Base-by-base conservation (phyloP, 495 filamentous ascomycete species). In the Aspergillus wentii region DNA sequence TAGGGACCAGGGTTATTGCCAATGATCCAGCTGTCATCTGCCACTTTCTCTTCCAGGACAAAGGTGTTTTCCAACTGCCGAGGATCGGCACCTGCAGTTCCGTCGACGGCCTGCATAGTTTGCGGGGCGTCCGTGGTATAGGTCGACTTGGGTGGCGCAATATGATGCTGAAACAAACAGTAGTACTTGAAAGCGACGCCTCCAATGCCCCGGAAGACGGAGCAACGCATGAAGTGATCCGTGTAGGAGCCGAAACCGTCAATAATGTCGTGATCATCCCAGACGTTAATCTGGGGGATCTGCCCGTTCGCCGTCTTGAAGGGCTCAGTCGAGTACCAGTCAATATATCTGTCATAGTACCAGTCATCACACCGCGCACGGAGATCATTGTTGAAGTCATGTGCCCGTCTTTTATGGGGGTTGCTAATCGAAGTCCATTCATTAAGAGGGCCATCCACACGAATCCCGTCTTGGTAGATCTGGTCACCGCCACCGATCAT, bases 401-500 rank as follows among this genome's bases (percentile, higher is more conserved):
- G 88, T 0, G 82, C 75, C 36, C 80, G 80, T 44, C 89, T 74
- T 62, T 90, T 92, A 55, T 82, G 78, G 8, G 89, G 89, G 57
- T 90, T 95, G 4, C 44, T 42, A 42, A 95, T 94, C 30, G 77
- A 67, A 1, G 88, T 88, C 91, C 91, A 97, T 5, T 65, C 49
- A 40, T 74, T 75, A 34, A 97, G 66, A 0, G 90, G 89, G 0
- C 88, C 88, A 27, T 78, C 68, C 0, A 94, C 86, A 34, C 91
- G 77, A 38, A 97, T 82, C 6, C 85, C 81, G 47, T 95, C 91
- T 55, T 92, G 91, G 62, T 95, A 97, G 54, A 95, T 89, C 62
- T 95, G 91, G 49, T 95, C 91, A 38, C 90, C 91, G 26, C 91
- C 91, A 18, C 91, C 91, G 48, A 97, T 80, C 86, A 95, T 95